phyloP scores from a whole-genome alignment of 2,329 filamentous ascomycete species.

The Colletotrichum sp. region DNA sequence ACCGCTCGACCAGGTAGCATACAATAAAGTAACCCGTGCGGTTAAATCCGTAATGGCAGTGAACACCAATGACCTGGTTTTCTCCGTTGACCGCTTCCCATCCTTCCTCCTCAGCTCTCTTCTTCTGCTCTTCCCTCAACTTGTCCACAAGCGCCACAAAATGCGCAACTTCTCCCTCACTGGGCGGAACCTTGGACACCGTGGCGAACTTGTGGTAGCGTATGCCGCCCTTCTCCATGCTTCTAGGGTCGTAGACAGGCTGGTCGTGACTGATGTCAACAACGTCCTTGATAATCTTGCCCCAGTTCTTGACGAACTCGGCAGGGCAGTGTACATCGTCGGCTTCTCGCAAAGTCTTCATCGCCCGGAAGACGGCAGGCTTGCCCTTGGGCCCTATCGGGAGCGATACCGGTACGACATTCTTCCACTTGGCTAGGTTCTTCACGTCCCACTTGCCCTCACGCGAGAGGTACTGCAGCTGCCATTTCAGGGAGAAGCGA shows the following conservation, averaged over 20 bases:
- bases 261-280: constrained; percentile 92
- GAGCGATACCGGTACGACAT: constrained; percentile 76
- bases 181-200: constrained; percentile 87
- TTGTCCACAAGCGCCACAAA: constrained; percentile 65
- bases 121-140: constrained; percentile 60
- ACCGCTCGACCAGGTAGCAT: constrained; percentile 85
- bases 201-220: constrained; percentile 89
- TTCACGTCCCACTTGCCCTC: constrained; percentile 99
- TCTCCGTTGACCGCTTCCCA: constrained; percentile 41
- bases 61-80: constrained; percentile 73
- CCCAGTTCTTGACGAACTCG: constrained; percentile 73
- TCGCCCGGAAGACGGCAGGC: constrained; percentile 75
- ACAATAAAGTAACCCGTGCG: constrained; percentile 90
- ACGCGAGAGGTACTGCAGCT: constrained; percentile 84
- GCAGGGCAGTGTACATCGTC: constrained; percentile 82
- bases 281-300: constrained; percentile 71
- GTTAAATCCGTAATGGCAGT: constrained; percentile 97
- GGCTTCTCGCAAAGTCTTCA: constrained; percentile 92
- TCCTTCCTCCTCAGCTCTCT: constrained; percentile 46
- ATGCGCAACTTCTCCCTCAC: constrained; percentile 54
- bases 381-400: constrained; percentile 63
- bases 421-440: constrained; percentile 90
- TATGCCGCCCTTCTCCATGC: constrained; percentile 69
- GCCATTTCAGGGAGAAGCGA: constrained; percentile 85
- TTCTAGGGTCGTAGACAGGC: constrained; percentile 84